These are phyloP conservation scores for Phlebiopsis gigantea DNA, from an alignment of 768 basidiomycete genomes.

Conservation along the genomic window DNA sequence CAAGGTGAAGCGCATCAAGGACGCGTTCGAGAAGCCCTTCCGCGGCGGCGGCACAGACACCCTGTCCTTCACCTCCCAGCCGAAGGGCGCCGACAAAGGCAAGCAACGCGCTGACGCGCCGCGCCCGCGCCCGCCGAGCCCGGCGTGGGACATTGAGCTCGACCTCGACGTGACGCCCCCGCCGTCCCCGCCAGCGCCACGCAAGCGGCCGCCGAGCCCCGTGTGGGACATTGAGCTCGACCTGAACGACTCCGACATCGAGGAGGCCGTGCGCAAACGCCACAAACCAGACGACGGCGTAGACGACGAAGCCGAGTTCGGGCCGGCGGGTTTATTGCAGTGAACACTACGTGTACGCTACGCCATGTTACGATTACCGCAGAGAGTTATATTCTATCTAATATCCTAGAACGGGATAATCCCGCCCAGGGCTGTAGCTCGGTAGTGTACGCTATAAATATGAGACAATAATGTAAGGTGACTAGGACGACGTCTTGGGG, in stretches of 20 bases:
- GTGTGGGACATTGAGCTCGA: constrained; percentile 74
- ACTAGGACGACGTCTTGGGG: not conserved
- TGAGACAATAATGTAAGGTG: not conserved
- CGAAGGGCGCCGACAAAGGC: constrained; percentile 3
- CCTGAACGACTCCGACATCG: constrained; percentile 25
- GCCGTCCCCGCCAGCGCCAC: constrained; percentile 1
- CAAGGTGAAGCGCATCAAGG: constrained; percentile 87
- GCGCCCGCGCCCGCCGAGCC: constrained; percentile 33
- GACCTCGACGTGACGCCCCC: constrained; percentile 34
- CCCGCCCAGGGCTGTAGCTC: not conserved
- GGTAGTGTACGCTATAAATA: not conserved
- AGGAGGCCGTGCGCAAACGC: not conserved
- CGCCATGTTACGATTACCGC: no score
- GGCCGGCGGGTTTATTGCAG: not conserved
- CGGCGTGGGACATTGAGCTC: constrained; percentile 71
- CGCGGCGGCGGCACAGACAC: constrained; percentile 56
- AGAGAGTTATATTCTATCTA: not conserved
- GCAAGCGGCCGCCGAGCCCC: constrained; percentile 39
- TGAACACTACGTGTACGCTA: not conserved
- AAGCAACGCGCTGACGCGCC: not conserved
- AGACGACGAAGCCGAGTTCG: not conserved
- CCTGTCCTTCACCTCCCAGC: constrained; percentile 23
- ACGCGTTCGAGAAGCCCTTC: constrained; percentile 89
- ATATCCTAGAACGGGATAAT: not conserved
- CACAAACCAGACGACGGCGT: constrained; percentile 1